Evolutionary conservation across 352 stramenopile genomes (phyloP).

Genomic region (Pythium aristosporum): DNA sequence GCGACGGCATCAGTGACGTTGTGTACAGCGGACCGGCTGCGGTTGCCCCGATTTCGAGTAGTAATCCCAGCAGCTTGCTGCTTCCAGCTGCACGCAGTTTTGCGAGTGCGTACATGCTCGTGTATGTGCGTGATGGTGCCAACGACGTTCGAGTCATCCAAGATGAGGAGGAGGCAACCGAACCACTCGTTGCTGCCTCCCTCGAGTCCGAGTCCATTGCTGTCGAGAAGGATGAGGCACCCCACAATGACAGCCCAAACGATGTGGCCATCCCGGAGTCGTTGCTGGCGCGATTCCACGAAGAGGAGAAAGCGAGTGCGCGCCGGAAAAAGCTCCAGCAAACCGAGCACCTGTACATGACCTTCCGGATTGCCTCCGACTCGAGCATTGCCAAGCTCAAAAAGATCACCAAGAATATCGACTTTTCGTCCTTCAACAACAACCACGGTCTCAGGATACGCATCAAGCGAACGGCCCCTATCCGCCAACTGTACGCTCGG

Average conservation of each 20-base stretch:
- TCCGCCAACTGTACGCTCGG: conserved; percentile 64
- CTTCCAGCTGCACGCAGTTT: conserved; percentile 64
- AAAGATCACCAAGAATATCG: conserved; percentile 69
- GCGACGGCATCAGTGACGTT: conserved; percentile 3
- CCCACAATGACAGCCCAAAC: conserved; percentile 9
- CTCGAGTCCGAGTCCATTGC: not conserved
- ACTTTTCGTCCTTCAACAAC: conserved; percentile 81
- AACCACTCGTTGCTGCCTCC: not conserved
- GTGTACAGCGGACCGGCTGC: conserved; percentile 1
- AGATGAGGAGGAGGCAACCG: conserved; percentile 10
- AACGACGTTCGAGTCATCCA: conserved; percentile 69
- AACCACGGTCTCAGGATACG: conserved; percentile 55
- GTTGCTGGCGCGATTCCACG: conserved; percentile 67
- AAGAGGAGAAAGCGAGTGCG: conserved; percentile 68
- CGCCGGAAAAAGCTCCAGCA: conserved; percentile 78
- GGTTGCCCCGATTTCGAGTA: conserved; percentile 7
- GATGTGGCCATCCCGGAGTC: conserved; percentile 51
- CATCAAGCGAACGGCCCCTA: conserved; percentile 56
- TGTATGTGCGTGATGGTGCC: conserved; percentile 78
- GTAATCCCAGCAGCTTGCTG: conserved; percentile 39
- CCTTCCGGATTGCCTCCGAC: conserved; percentile 75
- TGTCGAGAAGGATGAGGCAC: not conserved
- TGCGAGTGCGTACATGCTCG: conserved; percentile 88
- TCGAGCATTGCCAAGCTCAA: conserved; percentile 61
- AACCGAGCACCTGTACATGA: conserved; percentile 84